phyloP scores from a whole-genome alignment of 108 stramenopile genomes.

The Conticribra weissflogii region DNA sequence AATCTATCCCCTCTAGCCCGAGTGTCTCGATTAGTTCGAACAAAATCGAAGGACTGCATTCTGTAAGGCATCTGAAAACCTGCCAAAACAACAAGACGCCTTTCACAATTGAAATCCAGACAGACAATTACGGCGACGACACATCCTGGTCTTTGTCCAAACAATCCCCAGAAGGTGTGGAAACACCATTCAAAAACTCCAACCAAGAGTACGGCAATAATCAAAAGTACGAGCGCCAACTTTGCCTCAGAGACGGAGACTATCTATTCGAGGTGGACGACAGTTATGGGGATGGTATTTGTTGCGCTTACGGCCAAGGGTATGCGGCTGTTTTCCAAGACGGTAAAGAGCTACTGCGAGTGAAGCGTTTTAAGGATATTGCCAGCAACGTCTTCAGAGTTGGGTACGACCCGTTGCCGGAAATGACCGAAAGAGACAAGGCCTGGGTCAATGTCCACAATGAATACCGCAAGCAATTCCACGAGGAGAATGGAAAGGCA shows the following conservation, averaged over 20 bases:
- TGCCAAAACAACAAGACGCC: no score
- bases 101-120: not conserved
- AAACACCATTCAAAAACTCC: not conserved
- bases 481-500: not conserved
- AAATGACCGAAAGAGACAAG: not conserved
- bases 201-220: not conserved
- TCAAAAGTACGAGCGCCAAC: not conserved
- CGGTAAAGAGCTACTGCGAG: not conserved
- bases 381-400: not conserved
- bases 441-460: not conserved
- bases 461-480: not conserved
- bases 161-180: not conserved
- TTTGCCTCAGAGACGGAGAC: not conserved
- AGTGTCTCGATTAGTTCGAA: no score
- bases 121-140: not conserved
- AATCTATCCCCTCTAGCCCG: no score
- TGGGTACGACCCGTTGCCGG: not conserved
- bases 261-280: not conserved
- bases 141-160: not conserved
- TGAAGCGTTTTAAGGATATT: not conserved
- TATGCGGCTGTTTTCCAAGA: not conserved
- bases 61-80: no score
- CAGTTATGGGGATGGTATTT: not conserved
- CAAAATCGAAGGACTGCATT: no score
- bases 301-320: not conserved